Evolutionary conservation across 208 protist genomes (phyloP), one percentile per base, ranked within the genome.

Genomic region (Naegleria fowleri): DNA sequence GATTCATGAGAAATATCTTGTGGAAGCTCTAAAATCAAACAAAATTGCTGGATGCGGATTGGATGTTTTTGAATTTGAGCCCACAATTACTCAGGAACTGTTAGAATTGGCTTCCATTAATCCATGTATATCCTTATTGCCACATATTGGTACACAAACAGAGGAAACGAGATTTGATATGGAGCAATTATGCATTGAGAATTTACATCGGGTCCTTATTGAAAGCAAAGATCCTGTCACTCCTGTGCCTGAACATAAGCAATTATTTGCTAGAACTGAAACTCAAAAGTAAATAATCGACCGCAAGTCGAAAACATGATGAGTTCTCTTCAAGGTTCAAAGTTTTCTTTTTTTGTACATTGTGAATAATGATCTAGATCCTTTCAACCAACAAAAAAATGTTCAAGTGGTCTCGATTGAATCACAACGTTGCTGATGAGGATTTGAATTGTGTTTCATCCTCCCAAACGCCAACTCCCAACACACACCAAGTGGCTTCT

Each of bases 1-100:
- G n/a, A 86, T 93, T 43, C 43, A 93, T 76, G 90, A 93, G 67
- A 16, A 52, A 39, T 91, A 89, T 38, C 83, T 93, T 29, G 33
- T 93, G 40, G 33, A 91, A 43, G 89, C 85, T 40, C 58, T 93
- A 0, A 39, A 75, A 16, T 40, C 0, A 11, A 39, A 48, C n/a
- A 11, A 43, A 4, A 58, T 93, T 29, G 86, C 58, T 39, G 91
- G 59, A 6, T 55, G 51, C 40, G 91, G 76, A 43, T 83, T 93
- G 11, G 92, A 90, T 58, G 88, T 90, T 15, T 55, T 90, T 83
- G 88, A 86, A 52, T 43, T 39, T n/a, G 88, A 86, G 33, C 76
- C 88, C 11, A 55, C 11, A 4, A 48, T 55, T 67, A 67, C 83
- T 22, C 5, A 86, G 48, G 83, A 86, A 43, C 22, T 67, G 1